Conservation (phyloP, 2,329 filamentous ascomycete species). For the Epicoccum nigrum region DNA sequence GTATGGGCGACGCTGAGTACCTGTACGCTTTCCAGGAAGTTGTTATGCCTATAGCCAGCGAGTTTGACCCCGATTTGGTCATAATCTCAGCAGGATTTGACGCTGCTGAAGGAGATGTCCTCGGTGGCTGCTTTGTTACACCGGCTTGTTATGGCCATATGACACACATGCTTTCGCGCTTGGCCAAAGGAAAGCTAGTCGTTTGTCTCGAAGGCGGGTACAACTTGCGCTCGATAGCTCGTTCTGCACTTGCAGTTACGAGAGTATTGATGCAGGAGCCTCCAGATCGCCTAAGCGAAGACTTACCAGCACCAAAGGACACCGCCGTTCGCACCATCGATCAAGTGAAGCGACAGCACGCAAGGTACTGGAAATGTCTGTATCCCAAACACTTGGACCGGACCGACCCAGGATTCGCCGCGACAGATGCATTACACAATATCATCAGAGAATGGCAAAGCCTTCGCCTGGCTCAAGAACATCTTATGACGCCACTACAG, state of each 20-base stretch:
- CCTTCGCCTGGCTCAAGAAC: slow-evolving; percentile 70
- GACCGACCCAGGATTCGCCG: slow-evolving; percentile 34
- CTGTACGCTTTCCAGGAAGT: slow-evolving; percentile 95
- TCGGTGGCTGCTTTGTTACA: slow-evolving; percentile 91
- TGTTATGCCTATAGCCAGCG: slow-evolving; percentile 92
- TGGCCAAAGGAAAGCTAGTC: slow-evolving; percentile 86
- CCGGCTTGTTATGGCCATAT: slow-evolving; percentile 95
- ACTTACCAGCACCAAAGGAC: slow-evolving; percentile 54
- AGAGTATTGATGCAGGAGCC: slow-evolving; percentile 95
- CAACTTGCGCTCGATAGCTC: slow-evolving; percentile 89
- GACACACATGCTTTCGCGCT: slow-evolving; percentile 98
- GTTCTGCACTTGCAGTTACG: slow-evolving; percentile 89
- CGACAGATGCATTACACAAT: slow-evolving; percentile 71
- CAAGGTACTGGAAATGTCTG: slow-evolving; percentile 85
- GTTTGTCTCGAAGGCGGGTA: slow-evolving; percentile 97
- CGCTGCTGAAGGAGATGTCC: slow-evolving; percentile 88
- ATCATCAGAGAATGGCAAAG: slow-evolving; percentile 79
- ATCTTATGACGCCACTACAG: slow-evolving; percentile 79
- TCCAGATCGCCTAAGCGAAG: slow-evolving; percentile 64
- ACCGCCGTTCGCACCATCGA: slow-evolving; percentile 62
- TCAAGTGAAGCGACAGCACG: slow-evolving; percentile 64
- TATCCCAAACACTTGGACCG: slow-evolving; percentile 63
- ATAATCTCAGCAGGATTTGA: slow-evolving; percentile 97
- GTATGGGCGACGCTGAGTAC: slow-evolving; percentile 96
- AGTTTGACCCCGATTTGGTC: slow-evolving; percentile 92